Evolutionary conservation across 2,329 filamentous ascomycete species (phyloP).

Genomic region (Ambrosiella xylebori): DNA sequence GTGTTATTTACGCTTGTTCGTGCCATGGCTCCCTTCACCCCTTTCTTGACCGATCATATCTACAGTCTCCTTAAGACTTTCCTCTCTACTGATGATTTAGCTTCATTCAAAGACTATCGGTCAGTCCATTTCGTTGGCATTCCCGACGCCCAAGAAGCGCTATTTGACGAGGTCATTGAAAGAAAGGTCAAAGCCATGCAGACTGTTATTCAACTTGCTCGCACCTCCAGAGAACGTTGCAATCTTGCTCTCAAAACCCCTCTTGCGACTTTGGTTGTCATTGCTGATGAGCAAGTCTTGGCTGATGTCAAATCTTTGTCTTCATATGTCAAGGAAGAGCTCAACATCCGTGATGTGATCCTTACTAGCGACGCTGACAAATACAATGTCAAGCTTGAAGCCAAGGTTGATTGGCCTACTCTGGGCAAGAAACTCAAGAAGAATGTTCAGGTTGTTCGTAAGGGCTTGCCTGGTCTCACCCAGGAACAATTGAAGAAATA

Average conservation of each 20-base stretch:
- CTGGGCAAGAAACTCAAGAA: slow-evolving; percentile 88
- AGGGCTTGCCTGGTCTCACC: slow-evolving; percentile 56
- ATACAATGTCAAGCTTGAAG: slow-evolving; percentile 72
- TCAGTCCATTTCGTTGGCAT: slow-evolving; percentile 78
- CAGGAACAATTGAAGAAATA: slow-evolving; percentile 69
- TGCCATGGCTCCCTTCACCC: slow-evolving; percentile 72
- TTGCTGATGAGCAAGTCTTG: slow-evolving; percentile 58
- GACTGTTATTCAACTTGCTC: slow-evolving; percentile 68
- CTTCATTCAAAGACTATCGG: slow-evolving; percentile 46
- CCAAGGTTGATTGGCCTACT: slow-evolving; percentile 69
- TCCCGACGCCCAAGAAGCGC: slow-evolving; percentile 62
- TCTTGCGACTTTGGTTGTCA: slow-evolving; percentile 64
- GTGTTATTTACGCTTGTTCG: slow-evolving; percentile 70
- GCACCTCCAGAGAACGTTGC: slow-evolving; percentile 62
- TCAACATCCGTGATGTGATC: slow-evolving; percentile 68
- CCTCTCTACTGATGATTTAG: slow-evolving; percentile 47
- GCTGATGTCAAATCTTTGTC: slow-evolving; percentile 67
- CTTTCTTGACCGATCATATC: slow-evolving; percentile 79
- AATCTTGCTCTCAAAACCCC: slow-evolving; percentile 69
- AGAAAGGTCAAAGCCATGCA: slow-evolving; percentile 71
- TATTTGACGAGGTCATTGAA: slow-evolving; percentile 68
- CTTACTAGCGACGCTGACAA: slow-evolving; percentile 65
- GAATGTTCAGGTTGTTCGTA: slow-evolving; percentile 69
- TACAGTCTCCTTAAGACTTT: slow-evolving; percentile 64
- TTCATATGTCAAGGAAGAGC: slow-evolving; percentile 63